Evolutionary conservation across 2,329 filamentous ascomycete genomes (phyloP).

Genomic region (Monosporascus sp.): DNA sequence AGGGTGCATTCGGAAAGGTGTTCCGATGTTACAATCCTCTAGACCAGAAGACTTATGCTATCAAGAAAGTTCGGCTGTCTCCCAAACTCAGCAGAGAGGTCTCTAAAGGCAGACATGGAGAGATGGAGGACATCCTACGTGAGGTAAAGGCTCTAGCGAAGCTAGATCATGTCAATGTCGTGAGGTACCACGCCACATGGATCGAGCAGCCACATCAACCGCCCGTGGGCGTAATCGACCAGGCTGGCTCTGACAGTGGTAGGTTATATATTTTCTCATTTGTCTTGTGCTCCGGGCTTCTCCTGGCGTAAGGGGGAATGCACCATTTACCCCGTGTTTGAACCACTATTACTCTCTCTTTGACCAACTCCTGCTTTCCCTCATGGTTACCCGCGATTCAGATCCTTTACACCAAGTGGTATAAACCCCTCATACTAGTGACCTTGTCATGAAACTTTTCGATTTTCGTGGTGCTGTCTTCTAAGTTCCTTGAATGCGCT

Average conservation of each 20-base stretch:
- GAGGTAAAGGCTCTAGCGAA: conserved; percentile 27
- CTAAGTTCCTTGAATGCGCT: background rate
- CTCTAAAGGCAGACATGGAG: conserved; percentile 24
- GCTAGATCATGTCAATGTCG: conserved; percentile 28
- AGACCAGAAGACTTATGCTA: conserved; percentile 25
- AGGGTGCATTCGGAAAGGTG: conserved; percentile 28
- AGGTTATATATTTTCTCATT: conserved; percentile 39
- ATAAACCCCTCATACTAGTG: too few species aligned
- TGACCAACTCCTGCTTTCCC: too few species aligned
- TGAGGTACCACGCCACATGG: conserved; percentile 28
- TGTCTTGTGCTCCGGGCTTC: background rate
- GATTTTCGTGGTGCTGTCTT: too few species aligned
- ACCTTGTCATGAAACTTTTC: too few species aligned
- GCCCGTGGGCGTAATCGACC: conserved; percentile 25
- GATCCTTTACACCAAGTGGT: too few species aligned
- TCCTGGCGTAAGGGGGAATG: background rate
- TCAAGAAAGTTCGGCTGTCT: conserved; percentile 27
- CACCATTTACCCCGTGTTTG: too few species aligned
- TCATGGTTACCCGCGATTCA: too few species aligned
- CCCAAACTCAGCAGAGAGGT: conserved; percentile 21
- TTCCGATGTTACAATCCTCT: conserved; percentile 24
- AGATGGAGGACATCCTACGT: conserved; percentile 22
- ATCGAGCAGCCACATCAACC: conserved; percentile 22
- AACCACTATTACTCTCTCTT: too few species aligned
- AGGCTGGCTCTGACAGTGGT: conserved; percentile 21